These are phyloP conservation scores for Cryphonectria japonica DNA, from an alignment of 2,329 filamentous ascomycete species.

Conservation along the genomic window DNA sequence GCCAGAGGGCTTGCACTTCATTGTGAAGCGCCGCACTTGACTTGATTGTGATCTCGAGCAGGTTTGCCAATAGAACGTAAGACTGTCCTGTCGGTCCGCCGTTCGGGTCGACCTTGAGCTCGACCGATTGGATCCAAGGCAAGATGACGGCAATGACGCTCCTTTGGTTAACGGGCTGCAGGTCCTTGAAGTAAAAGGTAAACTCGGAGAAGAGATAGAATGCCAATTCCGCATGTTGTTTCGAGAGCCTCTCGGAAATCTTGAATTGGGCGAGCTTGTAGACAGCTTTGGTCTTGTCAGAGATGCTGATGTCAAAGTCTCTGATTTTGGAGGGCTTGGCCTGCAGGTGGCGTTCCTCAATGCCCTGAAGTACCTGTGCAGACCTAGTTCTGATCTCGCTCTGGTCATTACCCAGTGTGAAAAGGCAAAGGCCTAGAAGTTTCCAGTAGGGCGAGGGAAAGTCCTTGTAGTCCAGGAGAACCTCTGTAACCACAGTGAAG, in stretches of 20 bases:
- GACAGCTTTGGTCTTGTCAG: conserved; percentile 96
- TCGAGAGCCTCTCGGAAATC: conserved; percentile 86
- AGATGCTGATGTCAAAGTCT: conserved; percentile 97
- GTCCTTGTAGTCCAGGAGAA: conserved; percentile 80
- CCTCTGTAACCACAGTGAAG: conserved; percentile 87
- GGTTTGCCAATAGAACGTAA: conserved; percentile 91
- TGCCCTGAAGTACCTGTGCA: conserved; percentile 74
- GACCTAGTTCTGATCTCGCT: conserved; percentile 89
- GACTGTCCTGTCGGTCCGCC: conserved; percentile 89
- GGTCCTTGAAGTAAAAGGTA: conserved; percentile 86
- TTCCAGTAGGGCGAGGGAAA: conserved; percentile 90
- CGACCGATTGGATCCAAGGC: conserved; percentile 94
- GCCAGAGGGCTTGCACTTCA: conserved; percentile 96
- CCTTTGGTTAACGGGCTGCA: conserved; percentile 80
- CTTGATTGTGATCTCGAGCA: conserved; percentile 95
- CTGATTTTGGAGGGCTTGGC: conserved; percentile 83
- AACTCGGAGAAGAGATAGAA: conserved; percentile 97
- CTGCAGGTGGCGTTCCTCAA: conserved; percentile 80
- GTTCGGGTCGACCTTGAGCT: conserved; percentile 88
- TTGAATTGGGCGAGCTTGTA: conserved; percentile 98
- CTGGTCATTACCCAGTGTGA: conserved; percentile 89
- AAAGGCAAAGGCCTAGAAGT: conserved; percentile 83
- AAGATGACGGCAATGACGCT: conserved; percentile 94
- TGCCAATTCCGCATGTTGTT: conserved; percentile 84
- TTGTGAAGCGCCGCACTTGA: conserved; percentile 88